Conservation (phyloP, 768 basidiomycete genomes). For the Auriscalpium orientale region DNA sequence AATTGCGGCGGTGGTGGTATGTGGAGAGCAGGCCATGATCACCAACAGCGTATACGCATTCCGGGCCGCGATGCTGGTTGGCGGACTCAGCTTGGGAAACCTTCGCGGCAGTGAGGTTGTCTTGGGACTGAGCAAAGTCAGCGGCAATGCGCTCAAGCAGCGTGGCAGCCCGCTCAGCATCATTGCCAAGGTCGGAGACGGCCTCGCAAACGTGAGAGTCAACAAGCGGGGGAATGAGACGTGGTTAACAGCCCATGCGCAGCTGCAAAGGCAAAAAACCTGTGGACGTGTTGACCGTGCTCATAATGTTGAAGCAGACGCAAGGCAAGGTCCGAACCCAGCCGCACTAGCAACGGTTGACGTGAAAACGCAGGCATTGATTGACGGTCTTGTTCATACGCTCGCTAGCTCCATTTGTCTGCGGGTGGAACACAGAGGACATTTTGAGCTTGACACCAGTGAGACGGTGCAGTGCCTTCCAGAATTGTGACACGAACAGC, state of each 20-base stretch:
- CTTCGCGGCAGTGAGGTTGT: neutral
- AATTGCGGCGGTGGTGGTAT: constrained; percentile 19
- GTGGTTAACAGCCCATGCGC: constrained; percentile 9
- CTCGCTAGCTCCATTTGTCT: constrained; percentile 30
- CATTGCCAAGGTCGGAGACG: neutral
- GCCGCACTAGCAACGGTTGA: constrained; percentile 15
- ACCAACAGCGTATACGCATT: constrained; percentile 17
- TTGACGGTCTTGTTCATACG: constrained; percentile 21
- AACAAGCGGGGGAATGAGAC: constrained; percentile 14
- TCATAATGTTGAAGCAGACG: constrained; percentile 21
- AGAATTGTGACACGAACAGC: constrained; percentile 28
- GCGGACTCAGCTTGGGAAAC: neutral
- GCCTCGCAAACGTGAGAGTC: neutral
- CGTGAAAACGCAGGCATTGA: constrained; percentile 17
- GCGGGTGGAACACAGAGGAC: constrained; percentile 29
- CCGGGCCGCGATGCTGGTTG: neutral
- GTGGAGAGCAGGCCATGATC: constrained; percentile 33
- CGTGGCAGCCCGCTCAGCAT: neutral
- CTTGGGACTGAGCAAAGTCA: constrained; percentile 16
- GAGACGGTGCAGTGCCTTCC: constrained; percentile 20
- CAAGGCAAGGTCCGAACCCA: constrained; percentile 12
- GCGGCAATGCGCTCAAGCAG: neutral
- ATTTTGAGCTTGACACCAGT: constrained; percentile 24
- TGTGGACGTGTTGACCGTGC: constrained; percentile 17
- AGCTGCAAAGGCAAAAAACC: constrained; percentile 19